These are phyloP conservation scores for Penicillium diatomitis DNA, from an alignment of 495 filamentous ascomycete species.

Conservation along the genomic window DNA sequence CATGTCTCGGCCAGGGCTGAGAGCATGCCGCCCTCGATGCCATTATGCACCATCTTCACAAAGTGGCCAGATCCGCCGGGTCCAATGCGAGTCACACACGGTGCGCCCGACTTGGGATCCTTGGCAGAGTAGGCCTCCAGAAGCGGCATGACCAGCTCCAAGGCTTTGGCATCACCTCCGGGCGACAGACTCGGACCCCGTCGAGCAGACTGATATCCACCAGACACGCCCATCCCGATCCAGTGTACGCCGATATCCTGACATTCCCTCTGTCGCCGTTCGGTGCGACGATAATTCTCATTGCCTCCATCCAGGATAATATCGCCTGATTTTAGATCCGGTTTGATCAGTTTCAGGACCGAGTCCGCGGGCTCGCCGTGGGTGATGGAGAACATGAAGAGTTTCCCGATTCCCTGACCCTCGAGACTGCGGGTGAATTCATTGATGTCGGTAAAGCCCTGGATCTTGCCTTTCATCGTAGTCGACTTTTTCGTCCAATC, in stretches of 20 bases:
- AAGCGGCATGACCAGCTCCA: constrained; percentile 55
- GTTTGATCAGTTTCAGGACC: constrained; percentile 49
- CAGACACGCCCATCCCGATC: constrained; percentile 61
- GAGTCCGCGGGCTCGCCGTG: constrained; percentile 61
- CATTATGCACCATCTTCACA: constrained; percentile 74
- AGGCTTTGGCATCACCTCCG: constrained; percentile 47
- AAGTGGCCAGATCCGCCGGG: constrained; percentile 60
- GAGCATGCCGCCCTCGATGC: constrained; percentile 67
- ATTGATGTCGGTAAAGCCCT: constrained; percentile 28
- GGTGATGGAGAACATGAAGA: constrained; percentile 61
- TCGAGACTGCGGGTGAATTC: constrained; percentile 33
- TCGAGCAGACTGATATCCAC: constrained; percentile 61
- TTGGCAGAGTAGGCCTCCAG: constrained; percentile 54
- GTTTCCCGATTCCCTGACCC: constrained; percentile 23
- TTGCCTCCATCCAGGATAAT: constrained; percentile 67
- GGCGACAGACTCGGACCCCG: constrained; percentile 57
- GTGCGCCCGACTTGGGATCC: constrained; percentile 42
- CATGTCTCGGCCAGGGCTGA: constrained; percentile 54
- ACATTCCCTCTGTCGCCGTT: constrained; percentile 51
- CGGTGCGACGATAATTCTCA: constrained; percentile 60
- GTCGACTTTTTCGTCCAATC: constrained; percentile 12
- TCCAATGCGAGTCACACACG: constrained; percentile 55
- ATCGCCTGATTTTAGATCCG: constrained; percentile 50
- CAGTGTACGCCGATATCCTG: constrained; percentile 47
- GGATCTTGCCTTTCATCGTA: constrained; percentile 22